phyloP scores from a whole-genome alignment of 345 rosid species.

The Rhizophora apiculata region DNA sequence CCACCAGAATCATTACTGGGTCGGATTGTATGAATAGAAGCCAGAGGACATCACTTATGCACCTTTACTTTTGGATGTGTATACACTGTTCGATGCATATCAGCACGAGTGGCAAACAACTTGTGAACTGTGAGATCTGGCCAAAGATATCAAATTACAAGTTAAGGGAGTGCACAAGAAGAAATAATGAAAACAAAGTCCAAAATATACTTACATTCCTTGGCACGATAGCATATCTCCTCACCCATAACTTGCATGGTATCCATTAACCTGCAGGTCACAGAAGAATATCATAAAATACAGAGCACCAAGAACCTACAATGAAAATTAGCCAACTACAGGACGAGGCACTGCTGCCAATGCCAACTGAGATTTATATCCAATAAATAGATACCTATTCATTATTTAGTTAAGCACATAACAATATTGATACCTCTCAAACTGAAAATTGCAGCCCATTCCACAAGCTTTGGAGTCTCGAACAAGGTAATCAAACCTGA shows the following conservation, averaged over 20 bases:
- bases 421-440: conserved; percentile 17
- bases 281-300: neutral
- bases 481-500: conserved; percentile 31
- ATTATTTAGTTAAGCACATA: neutral
- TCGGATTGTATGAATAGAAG: neutral
- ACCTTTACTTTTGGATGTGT: conserved; percentile 33
- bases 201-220: conserved; percentile 26
- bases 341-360: neutral
- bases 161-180: neutral
- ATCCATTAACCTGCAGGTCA: conserved; percentile 26
- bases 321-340: neutral
- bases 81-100: conserved; percentile 30
- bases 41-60: neutral
- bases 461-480: conserved; percentile 35
- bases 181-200: neutral
- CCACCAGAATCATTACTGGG: neutral
- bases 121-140: conserved; percentile 27
- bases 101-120: conserved; percentile 29
- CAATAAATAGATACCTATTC: neutral
- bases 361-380: neutral
- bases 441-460: conserved; percentile 23
- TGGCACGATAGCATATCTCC: conserved; percentile 30
- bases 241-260: conserved; percentile 25
- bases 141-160: neutral
- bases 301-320: neutral